Percentiles rank a stretch among this genome's conserved stretches.
Conservation (phyloP, 2,329 filamentous ascomycete species). For the Epichloe coenophiala region DNA sequence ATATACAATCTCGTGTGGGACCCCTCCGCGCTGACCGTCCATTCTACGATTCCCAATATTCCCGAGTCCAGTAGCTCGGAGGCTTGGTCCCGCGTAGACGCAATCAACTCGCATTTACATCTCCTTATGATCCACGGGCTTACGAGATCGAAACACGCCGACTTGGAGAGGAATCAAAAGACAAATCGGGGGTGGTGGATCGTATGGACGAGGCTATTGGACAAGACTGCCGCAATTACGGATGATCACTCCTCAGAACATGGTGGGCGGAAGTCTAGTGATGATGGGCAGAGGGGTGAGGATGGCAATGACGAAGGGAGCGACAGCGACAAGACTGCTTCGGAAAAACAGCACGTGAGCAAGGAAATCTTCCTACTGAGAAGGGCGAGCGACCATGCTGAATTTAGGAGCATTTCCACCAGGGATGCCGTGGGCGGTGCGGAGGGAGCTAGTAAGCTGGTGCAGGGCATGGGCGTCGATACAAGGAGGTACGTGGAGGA, state of each 20-base stretch:
- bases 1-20: constrained; percentile 55
- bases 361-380: constrained; percentile 52
- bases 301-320: neutral
- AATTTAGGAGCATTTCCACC: constrained; percentile 23
- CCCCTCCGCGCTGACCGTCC: constrained; percentile 20
- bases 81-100: constrained; percentile 47
- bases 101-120: constrained; percentile 51
- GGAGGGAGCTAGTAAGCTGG: constrained; percentile 45
- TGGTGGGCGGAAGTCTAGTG: no score
- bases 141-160: constrained; percentile 29
- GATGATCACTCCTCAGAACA: constrained; percentile 4
- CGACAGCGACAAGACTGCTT: constrained; percentile 3
- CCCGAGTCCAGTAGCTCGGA: constrained; percentile 8
- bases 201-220: constrained; percentile 47
- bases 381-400: constrained; percentile 41
- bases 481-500: constrained; percentile 64
- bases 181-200: constrained; percentile 58
- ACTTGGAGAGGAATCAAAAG: constrained; percentile 50
- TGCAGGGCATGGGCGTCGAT: constrained; percentile 64
- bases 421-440: constrained; percentile 29
- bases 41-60: constrained; percentile 4
- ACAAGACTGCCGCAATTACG: constrained; percentile 15
- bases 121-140: constrained; percentile 40
- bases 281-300: constrained; percentile 5
- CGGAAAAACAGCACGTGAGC: constrained; percentile 10